Evolutionary conservation across 129 eudicot species (phyloP), one percentile per base, ranked within the genome.

Genomic region (Chrysanthemum seticuspe): DNA sequence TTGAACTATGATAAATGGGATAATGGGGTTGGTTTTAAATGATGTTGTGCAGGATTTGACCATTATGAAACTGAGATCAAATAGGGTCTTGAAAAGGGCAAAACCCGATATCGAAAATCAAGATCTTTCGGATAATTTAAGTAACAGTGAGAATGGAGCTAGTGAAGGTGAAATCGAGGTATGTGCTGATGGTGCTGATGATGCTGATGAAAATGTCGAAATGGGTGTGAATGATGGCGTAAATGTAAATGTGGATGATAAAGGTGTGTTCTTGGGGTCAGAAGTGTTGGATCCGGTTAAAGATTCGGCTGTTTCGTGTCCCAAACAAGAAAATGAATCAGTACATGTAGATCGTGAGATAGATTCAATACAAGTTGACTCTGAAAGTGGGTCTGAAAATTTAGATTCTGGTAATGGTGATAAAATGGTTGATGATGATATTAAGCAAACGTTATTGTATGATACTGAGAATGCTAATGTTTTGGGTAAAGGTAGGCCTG

Each of bases 51-150:
- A 53, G 58, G 58, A 16, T 53, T 53, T 53, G 18, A 16, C 66
- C 27, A 58, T 45, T 66, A 72, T 78, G 82, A 57, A 72, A 78
- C 57, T 72, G 82, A 78, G 82, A 56, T 78, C 73, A 59, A 72
- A 29, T 72, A 78, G 65, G 71, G 82, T 65, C 66, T 65, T 72
- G 73, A 49, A 71, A 27, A 63, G 67, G 76, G 72, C 15, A 21
- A 70, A 45, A 40, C 67, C 36, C 11, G 21, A 55, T 62, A 23
- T 23, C 25, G 25, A 23, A 23, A 23, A 23, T 23, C 25, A 23
- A 23, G 25, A 23, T 23, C 25, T 23, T 23, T 10, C 48, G 0
- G 13, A 9, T 50, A 65, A 65, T 27, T 62, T 6, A 49, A 62
- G 49, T 31, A 27, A 62, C 53, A 68, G 67, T 64, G 61, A 49